A percentile compares a stretch with the other conserved stretches of the same genome.
Conservation (phyloP, 768 basidiomycete species). For the Amanita rubescens region DNA sequence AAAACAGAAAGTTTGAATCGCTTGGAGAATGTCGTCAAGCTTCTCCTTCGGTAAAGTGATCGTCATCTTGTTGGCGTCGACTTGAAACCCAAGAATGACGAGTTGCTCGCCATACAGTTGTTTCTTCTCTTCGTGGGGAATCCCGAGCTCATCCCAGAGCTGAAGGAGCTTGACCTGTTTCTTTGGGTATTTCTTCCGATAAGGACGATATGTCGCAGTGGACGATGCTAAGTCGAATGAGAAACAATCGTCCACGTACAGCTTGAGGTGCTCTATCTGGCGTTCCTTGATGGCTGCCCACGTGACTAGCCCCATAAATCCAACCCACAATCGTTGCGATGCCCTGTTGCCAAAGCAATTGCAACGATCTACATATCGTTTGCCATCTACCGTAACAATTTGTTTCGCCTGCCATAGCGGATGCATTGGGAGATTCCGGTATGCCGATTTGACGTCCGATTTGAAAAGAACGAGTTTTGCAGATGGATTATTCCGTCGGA, state of each 20-base stretch:
- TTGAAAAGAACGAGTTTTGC: conserved; percentile 21
- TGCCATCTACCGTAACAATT: conserved; percentile 18
- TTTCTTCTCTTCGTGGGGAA: conserved; percentile 7
- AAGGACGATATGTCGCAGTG: too few species aligned
- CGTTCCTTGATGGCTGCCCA: too few species aligned
- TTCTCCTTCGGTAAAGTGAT: not conserved
- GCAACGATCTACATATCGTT: too few species aligned
- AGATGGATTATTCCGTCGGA: not conserved
- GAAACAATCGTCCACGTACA: too few species aligned
- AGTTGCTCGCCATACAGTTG: not conserved
- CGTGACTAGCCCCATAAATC: not conserved
- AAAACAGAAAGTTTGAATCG: too few species aligned
- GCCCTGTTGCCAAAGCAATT: too few species aligned
- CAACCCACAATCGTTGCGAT: not conserved
- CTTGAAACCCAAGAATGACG: conserved; percentile 1
- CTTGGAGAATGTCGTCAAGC: not conserved
- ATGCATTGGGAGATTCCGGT: too few species aligned
- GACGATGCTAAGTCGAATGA: too few species aligned
- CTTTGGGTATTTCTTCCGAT: too few species aligned
- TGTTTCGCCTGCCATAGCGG: conserved; percentile 35
- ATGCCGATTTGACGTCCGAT: conserved; percentile 30
- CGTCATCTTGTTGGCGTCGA: conserved; percentile 8
- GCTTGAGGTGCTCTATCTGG: too few species aligned
- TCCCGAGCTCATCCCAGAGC: conserved; percentile 1
- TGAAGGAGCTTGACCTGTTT: too few species aligned